These are phyloP conservation scores for Colletotrichum nymphaeae DNA, from an alignment of 2,329 filamentous ascomycete genomes.

Conservation along the genomic window DNA sequence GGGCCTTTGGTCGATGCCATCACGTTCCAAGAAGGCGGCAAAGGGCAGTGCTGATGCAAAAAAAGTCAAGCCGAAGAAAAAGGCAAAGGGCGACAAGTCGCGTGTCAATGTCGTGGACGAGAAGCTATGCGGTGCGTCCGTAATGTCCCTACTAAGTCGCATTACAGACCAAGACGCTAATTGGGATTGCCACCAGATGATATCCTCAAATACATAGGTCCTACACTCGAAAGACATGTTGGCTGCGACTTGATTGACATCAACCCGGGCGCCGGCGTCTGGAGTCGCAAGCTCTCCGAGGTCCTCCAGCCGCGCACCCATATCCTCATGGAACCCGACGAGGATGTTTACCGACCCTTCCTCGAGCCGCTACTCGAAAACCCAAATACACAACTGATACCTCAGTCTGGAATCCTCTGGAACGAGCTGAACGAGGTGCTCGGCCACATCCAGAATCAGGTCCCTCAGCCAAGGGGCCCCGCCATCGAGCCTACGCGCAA, in stretches of 20 bases:
- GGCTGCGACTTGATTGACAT: conserved; percentile 90
- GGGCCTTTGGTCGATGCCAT: background rate
- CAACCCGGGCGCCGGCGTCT: conserved; percentile 83
- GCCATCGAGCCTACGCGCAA: conserved; percentile 66
- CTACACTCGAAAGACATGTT: conserved; percentile 74
- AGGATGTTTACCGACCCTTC: conserved; percentile 66
- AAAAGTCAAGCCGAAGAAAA: background rate
- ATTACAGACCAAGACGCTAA: background rate
- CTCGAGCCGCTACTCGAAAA: conserved; percentile 71
- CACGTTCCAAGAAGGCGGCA: background rate
- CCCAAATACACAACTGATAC: conserved; percentile 61
- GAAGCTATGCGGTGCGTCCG: conserved; percentile 59
- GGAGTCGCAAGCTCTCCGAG: conserved; percentile 82
- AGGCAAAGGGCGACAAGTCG: conserved; percentile 11
- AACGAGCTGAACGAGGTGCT: conserved; percentile 68
- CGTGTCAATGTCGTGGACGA: conserved; percentile 66
- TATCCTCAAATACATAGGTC: conserved; percentile 75
- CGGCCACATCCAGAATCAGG: conserved; percentile 67
- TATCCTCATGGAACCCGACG: conserved; percentile 81
- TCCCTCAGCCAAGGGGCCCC: conserved; percentile 48
- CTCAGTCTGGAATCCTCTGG: conserved; percentile 70
- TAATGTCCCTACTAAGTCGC: too few species aligned
- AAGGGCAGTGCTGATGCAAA: background rate
- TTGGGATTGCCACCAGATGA: conserved; percentile 63
- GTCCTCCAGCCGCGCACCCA: conserved; percentile 83